These are phyloP conservation scores for Berberis thunbergii DNA, from an alignment of 164 flowering plant genomes.

Conservation along the genomic window DNA sequence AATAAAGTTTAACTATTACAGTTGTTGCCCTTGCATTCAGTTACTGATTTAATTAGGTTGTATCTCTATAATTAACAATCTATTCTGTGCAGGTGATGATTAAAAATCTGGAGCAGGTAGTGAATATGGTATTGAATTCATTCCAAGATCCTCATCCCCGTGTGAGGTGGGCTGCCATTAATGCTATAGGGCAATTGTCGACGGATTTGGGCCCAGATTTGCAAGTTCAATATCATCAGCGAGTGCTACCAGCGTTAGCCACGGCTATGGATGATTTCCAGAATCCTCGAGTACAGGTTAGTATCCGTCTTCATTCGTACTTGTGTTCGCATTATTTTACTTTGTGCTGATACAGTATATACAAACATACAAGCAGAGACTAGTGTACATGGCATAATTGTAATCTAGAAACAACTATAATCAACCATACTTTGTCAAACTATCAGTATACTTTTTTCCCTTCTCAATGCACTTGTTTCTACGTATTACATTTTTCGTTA, in stretches of 20 bases:
- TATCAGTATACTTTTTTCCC: no score
- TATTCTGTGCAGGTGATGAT: slow-evolving; percentile 64
- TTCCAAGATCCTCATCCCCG: slow-evolving; percentile 95
- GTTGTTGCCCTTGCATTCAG: neutral
- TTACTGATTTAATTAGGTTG: no score
- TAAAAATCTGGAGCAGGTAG: slow-evolving; percentile 87
- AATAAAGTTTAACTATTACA: neutral
- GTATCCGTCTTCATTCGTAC: slow-evolving; percentile 2
- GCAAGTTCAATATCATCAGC: slow-evolving; percentile 82
- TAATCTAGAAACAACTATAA: no score
- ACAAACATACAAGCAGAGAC: no score
- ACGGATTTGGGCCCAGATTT: slow-evolving; percentile 97
- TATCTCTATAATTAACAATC: no score
- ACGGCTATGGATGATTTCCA: slow-evolving; percentile 96
- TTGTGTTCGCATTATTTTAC: neutral
- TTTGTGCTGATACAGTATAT: neutral
- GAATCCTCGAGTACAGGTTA: slow-evolving; percentile 95
- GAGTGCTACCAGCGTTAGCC: slow-evolving; percentile 78
- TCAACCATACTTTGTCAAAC: no score
- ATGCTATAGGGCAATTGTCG: slow-evolving; percentile 93
- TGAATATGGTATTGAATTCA: slow-evolving; percentile 81
- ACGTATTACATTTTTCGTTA: no score
- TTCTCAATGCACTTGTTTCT: no score
- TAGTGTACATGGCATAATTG: no score
- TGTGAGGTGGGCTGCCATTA: slow-evolving; percentile 97